Evolutionary conservation across 2,329 filamentous ascomycete genomes (phyloP).

Genomic region (Talaromyces amestolkiae): DNA sequence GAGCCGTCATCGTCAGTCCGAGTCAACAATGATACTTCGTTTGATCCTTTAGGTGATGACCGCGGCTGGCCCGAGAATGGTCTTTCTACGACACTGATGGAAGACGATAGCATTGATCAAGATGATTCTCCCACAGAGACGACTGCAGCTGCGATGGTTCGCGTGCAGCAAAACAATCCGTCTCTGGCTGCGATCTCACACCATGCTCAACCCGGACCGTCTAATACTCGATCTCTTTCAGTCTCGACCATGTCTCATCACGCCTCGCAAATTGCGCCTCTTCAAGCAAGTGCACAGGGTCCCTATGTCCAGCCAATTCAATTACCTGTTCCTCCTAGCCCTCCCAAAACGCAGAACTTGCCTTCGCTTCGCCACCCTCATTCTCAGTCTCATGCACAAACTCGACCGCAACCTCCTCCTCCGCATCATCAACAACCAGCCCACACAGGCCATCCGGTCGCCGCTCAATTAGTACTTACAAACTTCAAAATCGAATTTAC

Average conservation of each 20-base stretch:
- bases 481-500: slow-evolving; percentile 44
- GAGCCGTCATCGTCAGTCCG: slow-evolving; percentile 16
- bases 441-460: slow-evolving; percentile 26
- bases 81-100: slow-evolving; percentile 29
- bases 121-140: slow-evolving; percentile 25
- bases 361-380: slow-evolving; percentile 3
- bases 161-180: slow-evolving; percentile 12
- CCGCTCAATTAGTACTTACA: slow-evolving; percentile 33
- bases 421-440: slow-evolving; percentile 25
- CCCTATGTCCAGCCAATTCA: slow-evolving; percentile 22
- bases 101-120: slow-evolving; percentile 26
- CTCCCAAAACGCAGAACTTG: slow-evolving; percentile 12
- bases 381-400: slow-evolving; percentile 20
- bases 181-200: slow-evolving; percentile 19
- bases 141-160: slow-evolving; percentile 16
- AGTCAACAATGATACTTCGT: slow-evolving; percentile 28
- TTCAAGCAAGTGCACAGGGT: slow-evolving; percentile 24
- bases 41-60: slow-evolving; percentile 24
- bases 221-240: slow-evolving; percentile 23
- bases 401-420: slow-evolving; percentile 23
- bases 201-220: slow-evolving; percentile 25
- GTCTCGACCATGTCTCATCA: slow-evolving; percentile 23
- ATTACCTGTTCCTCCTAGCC: slow-evolving; percentile 4
- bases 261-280: slow-evolving; percentile 25
- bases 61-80: slow-evolving; percentile 35